phyloP scores from a whole-genome alignment of 2,329 filamentous ascomycete genomes.

The Penicillium glabrum region DNA sequence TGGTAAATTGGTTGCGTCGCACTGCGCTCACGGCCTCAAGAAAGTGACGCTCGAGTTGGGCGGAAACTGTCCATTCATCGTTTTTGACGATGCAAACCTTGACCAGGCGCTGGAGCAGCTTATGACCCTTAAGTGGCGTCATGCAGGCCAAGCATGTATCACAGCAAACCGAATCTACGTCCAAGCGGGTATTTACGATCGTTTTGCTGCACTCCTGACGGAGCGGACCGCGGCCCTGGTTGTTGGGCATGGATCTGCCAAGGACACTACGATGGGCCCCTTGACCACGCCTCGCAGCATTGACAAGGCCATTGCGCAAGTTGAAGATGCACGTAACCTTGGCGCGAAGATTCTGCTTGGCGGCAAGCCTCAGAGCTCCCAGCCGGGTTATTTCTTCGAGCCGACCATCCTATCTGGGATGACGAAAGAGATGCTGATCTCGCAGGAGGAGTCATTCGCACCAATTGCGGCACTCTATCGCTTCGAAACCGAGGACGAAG shows the following conservation, averaged over 20 bases:
- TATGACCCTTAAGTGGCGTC: conserved; percentile 44
- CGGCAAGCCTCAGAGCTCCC: conserved; percentile 47
- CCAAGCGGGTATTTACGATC: conserved; percentile 47
- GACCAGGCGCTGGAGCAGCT: conserved; percentile 46
- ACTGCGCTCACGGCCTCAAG: conserved; percentile 62
- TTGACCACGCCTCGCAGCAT: conserved; percentile 58
- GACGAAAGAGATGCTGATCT: conserved; percentile 58
- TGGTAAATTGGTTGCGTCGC: conserved; percentile 61
- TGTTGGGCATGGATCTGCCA: conserved; percentile 59
- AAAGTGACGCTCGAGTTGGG: conserved; percentile 65
- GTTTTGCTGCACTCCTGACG: conserved; percentile 56
- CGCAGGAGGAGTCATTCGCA: conserved; percentile 64
- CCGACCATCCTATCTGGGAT: conserved; percentile 65
- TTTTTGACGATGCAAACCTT: conserved; percentile 65
- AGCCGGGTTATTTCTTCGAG: conserved; percentile 69
- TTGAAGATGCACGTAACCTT: conserved; percentile 62
- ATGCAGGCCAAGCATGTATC: conserved; percentile 48
- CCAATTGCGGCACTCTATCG: conserved; percentile 63
- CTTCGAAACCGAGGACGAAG: conserved; percentile 67
- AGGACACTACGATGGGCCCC: conserved; percentile 60
- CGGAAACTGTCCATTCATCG: conserved; percentile 64
- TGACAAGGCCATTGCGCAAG: conserved; percentile 58
- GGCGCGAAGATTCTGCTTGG: conserved; percentile 66
- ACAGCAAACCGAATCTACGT: conserved; percentile 48
- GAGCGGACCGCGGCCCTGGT: conserved; percentile 54